These are phyloP conservation scores for Scytalidium sp. DNA, from an alignment of 2,329 filamentous ascomycete species.

Conservation along the genomic window DNA sequence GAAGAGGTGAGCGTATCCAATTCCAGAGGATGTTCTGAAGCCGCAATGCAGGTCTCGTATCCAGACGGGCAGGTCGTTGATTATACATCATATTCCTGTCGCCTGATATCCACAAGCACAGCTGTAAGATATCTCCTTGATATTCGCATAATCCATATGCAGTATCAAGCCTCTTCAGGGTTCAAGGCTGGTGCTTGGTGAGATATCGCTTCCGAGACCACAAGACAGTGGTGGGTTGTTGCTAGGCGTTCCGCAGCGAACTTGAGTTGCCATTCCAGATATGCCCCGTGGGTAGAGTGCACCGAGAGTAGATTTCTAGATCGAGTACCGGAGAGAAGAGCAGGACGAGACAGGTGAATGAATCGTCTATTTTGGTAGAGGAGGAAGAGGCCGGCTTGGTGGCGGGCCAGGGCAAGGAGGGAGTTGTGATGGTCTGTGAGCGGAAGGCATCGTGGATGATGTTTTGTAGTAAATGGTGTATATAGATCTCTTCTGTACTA, in stretches of 20 bases:
- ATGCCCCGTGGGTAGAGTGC: neutral
- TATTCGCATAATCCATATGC: too few species aligned
- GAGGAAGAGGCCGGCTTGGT: conserved; percentile 61
- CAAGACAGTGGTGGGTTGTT: neutral
- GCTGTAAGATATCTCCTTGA: too few species aligned
- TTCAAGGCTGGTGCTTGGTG: neutral
- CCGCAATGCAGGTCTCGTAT: neutral
- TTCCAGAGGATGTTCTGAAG: too few species aligned
- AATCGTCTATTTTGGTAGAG: conserved; percentile 56
- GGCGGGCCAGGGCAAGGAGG: conserved; percentile 66
- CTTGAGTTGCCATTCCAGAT: neutral
- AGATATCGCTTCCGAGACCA: neutral
- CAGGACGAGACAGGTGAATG: neutral
- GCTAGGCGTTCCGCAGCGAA: neutral
- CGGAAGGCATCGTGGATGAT: conserved; percentile 48
- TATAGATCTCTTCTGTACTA: neutral
- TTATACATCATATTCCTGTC: too few species aligned
- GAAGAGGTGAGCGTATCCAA: too few species aligned
- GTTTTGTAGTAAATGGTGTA: neutral
- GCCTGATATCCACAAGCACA: neutral
- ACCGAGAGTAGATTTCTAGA: neutral
- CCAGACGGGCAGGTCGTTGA: too few species aligned
- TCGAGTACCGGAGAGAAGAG: neutral
- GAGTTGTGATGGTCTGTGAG: conserved; percentile 59
- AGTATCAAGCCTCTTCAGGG: neutral